These are phyloP conservation scores for Eremochloa ophiuroides DNA, from an alignment of 176 grass and related monocot genomes.

Conservation along the genomic window DNA sequence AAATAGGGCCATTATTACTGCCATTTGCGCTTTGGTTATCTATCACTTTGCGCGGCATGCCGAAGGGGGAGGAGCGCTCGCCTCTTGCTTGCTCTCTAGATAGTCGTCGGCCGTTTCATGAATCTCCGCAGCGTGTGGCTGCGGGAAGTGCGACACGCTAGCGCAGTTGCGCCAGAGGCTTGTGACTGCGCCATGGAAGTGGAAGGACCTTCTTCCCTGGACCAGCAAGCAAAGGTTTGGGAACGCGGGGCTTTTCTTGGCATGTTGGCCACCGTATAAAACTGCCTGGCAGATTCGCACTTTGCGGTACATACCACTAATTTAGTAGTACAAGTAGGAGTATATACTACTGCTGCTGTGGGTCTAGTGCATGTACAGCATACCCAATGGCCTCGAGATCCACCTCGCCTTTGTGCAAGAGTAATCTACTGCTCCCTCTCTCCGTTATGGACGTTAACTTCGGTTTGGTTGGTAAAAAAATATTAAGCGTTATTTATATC, in stretches of 20 bases:
- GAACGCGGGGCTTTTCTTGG: slow-evolving; percentile 13
- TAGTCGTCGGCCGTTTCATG: background rate
- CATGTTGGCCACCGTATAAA: background rate
- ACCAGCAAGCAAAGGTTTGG: slow-evolving; percentile 22
- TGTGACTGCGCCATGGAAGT: background rate
- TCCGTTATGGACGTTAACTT: too few species aligned
- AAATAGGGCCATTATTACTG: too few species aligned
- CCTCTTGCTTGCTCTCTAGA: background rate
- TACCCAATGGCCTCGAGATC: slow-evolving; percentile 6
- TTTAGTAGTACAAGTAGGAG: background rate
- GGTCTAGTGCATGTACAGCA: background rate
- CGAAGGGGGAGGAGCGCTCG: background rate
- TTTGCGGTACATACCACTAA: background rate
- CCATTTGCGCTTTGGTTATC: too few species aligned
- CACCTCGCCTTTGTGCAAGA: background rate
- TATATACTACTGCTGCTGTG: background rate
- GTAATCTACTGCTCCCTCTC: background rate
- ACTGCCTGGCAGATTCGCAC: background rate
- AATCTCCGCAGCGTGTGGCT: background rate
- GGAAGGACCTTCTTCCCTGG: background rate
- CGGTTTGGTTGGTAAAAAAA: too few species aligned
- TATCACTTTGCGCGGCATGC: background rate
- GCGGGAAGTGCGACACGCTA: background rate
- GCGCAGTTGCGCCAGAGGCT: background rate
- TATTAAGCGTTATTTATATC: too few species aligned